Percentiles rank a stretch among this genome's conserved stretches.
These are phyloP conservation scores for Gillenia trifoliata DNA, from an alignment of 306 rosid genomes.

Conservation along the genomic window DNA sequence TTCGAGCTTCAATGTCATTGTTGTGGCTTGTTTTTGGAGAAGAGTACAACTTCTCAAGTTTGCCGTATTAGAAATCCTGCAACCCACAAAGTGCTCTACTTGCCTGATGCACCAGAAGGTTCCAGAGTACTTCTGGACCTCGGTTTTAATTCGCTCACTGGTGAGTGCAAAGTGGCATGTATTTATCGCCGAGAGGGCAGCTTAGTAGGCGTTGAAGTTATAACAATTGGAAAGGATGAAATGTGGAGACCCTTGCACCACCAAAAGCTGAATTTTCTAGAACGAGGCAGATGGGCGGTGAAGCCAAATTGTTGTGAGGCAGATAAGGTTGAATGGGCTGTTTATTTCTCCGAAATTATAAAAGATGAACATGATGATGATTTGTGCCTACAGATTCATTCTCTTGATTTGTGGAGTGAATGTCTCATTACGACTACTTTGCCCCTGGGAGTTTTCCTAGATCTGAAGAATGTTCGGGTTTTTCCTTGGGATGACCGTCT, in stretches of 20 bases:
- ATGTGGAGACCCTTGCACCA: background rate
- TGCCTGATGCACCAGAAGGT: background rate
- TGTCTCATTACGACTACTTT: background rate
- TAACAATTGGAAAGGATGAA: background rate
- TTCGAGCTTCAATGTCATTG: background rate
- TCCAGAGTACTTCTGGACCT: background rate
- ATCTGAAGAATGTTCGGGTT: background rate
- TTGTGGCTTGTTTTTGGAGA: background rate
- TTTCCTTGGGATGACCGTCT: background rate
- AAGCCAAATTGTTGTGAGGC: too few species aligned
- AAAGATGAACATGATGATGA: background rate
- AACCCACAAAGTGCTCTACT: background rate
- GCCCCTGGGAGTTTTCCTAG: background rate
- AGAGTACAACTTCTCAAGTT: background rate
- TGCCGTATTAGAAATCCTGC: background rate
- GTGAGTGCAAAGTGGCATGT: slow-evolving; percentile 2
- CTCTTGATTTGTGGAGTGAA: background rate
- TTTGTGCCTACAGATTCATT: background rate
- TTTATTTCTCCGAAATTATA: background rate
- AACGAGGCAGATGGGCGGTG: background rate
- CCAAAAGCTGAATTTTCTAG: background rate
- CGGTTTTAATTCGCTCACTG: background rate
- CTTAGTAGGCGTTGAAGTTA: background rate
- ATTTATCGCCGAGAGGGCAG: background rate
- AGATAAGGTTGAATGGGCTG: background rate